phyloP scores from a whole-genome alignment of 257 asterid genomes.

The Mitragyna speciosa region DNA sequence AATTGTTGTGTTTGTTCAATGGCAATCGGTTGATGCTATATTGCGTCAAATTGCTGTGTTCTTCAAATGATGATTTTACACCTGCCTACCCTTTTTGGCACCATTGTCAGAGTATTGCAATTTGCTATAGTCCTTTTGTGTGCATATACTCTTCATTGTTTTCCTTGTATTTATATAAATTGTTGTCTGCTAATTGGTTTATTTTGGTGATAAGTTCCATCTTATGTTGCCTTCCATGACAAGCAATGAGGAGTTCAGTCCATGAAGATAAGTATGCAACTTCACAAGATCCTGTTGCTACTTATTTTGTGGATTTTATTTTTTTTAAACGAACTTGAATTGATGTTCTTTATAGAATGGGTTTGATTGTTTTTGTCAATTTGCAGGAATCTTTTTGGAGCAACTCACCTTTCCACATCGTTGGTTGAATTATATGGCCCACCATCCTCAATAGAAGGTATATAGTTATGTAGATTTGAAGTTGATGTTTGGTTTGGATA shows the following conservation, averaged over 20 bases:
- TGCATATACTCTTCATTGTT: background rate
- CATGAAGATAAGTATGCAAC: slow-evolving; percentile 73
- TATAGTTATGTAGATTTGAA: slow-evolving; percentile 56
- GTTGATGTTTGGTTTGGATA: slow-evolving; percentile 13
- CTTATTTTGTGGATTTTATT: slow-evolving; percentile 11
- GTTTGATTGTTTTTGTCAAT: slow-evolving; percentile 21
- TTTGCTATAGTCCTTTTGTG: background rate
- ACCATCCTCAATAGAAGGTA: slow-evolving; percentile 73
- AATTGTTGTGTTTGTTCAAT: too few species aligned
- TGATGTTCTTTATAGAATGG: slow-evolving; percentile 27
- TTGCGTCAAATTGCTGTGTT: too few species aligned
- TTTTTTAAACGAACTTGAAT: slow-evolving; percentile 5
- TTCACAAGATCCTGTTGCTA: slow-evolving; percentile 21
- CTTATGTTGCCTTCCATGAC: slow-evolving; percentile 83
- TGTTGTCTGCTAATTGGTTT: slow-evolving; percentile 38
- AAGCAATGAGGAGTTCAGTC: slow-evolving; percentile 93
- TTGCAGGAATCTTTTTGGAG: slow-evolving; percentile 83
- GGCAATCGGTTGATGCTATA: too few species aligned
- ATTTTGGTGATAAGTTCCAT: slow-evolving; percentile 46
- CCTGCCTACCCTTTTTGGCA: too few species aligned
- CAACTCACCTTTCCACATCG: slow-evolving; percentile 81
- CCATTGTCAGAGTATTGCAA: background rate
- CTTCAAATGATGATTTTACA: too few species aligned
- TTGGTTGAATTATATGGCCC: slow-evolving; percentile 94
- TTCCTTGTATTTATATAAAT: background rate